Evolutionary conservation across 495 filamentous ascomycete genomes (phyloP), one percentile per base, ranked within the genome.

Genomic region (Penicillium atrosanguineum): DNA sequence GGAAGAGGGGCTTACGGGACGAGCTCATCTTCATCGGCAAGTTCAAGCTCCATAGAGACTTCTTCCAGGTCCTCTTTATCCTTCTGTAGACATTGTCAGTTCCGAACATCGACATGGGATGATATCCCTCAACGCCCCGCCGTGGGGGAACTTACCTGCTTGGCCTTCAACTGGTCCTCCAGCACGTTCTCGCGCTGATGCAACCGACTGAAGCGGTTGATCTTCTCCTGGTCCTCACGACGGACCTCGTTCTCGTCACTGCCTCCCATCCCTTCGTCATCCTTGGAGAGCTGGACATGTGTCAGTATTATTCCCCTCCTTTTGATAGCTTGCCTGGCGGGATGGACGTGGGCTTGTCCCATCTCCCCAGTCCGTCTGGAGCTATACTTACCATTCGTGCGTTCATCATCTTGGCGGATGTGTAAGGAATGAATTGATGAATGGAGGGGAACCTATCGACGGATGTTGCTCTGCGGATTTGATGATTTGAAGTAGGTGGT

Each of bases 51-150:
- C 29, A 76, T 89, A 6, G 86, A 87, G 43, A 97, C 81, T 67
- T 98, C 94, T 59, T 96, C 91, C 6, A 97, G 81, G 61, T 97
- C 94, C 69, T 97, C 95, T 71, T 97, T 97, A 64, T 97, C 94
- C 75, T 98, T 96, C 95, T 98, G 61, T 46, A 52, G 18, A 37
- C 7, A 7, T 48, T 15, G 44, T 26, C 23, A 63, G 29, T 9
- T 18, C 4, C 19, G 38, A 18, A 18, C 36, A 26, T 18, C 0
- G 16, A 48, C 38, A 42, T 29, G 44, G 21, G 9, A n/a, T 19
- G 23, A 18, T 8, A 14, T 14, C 3, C 28, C 23, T n/a, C 46
- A 39, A 19, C 12, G 31, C 31, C 31, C 11, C 31, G 11, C 11
- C 12, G n/a, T 7, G 4, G 1, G 3, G 1, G n/a, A n/a, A 71